Base-by-base conservation (phyloP, 805 yeast species). In the Kluyveromyces aestuarii region DNA sequence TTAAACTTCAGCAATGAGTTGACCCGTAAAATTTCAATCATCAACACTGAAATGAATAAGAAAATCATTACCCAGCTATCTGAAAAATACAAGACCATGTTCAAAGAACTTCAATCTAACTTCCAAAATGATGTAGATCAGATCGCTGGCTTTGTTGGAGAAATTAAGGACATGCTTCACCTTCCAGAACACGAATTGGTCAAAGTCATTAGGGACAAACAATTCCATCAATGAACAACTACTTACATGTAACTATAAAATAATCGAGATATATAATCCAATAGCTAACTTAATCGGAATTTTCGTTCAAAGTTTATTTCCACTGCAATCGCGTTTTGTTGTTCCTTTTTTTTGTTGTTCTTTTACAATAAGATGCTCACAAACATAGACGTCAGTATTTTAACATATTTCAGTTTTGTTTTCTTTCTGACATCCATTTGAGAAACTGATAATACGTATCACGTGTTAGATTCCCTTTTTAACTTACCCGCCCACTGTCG, bases 91-190 rank as follows among this genome's bases (percentile, higher is more conserved):
- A 66, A 67, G 41, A 49, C 41, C 0, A 37, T 69, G 37, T 64
- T 71, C 45, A 55, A 55, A 11, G 64, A 66, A 3, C 51, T 71
- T 36, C 68, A 65, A 50, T 48, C 35, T 2, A 64, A 60, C 27
- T 71, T 70, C 48, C 63, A 65, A 35, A 58, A 52, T 37, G 74
- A 71, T 49, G 66, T 70, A n/a, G 62, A 63, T 40, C 66, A 68
- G 37, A 67, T 71, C 61, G 53, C 67, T 39, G 57, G 53, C 1
- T 68, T 67, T 42, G 58, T 70, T 30, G 54, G 58, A 2, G 72
- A 68, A 19, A 64, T 70, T 14, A 62, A 62, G 48, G 64, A 66
- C 10, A 51, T 70, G 55, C 53, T 70, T 38, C 61, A 64, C 48
- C 53, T 69, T 0, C 64, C 73, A 1, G 72, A 70, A 47, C 59